Evolutionary conservation across 2,329 filamentous ascomycete species (phyloP).

Genomic region (Cytospora mali): DNA sequence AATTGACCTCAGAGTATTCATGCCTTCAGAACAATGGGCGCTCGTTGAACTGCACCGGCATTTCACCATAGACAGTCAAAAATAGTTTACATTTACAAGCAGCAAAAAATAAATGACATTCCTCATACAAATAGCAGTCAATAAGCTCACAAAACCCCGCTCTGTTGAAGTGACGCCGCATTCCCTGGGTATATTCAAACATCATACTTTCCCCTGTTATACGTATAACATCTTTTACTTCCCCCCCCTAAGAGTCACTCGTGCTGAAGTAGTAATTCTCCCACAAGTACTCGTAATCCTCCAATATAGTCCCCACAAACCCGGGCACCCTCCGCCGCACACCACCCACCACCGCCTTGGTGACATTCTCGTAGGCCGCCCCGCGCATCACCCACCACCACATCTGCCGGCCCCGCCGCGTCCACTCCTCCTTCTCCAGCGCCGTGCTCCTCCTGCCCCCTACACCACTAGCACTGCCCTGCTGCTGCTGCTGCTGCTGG

Average conservation of each 20-base stretch:
- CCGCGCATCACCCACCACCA: conserved; percentile 96
- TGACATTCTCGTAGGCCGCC: conserved; percentile 94
- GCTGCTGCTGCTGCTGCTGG: conserved; percentile 42
- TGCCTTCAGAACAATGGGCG: neutral
- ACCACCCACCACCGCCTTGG: conserved; percentile 71
- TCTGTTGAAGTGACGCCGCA: neutral
- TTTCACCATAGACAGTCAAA: too few relatives aligned
- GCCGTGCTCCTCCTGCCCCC: conserved; percentile 72
- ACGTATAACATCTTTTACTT: neutral
- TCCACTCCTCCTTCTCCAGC: conserved; percentile 87
- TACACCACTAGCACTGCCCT: conserved; percentile 39
- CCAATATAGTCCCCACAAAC: conserved; percentile 81
- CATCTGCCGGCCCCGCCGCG: conserved; percentile 84
- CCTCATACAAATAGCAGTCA: neutral
- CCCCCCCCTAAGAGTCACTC: conserved; percentile 38
- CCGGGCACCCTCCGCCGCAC: conserved; percentile 77
- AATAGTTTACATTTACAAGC: too few relatives aligned
- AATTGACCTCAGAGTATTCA: too few relatives aligned
- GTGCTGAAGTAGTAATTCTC: conserved; percentile 93
- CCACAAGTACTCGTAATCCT: conserved; percentile 98
- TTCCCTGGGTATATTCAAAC: neutral
- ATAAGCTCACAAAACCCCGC: neutral
- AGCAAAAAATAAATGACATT: neutral
- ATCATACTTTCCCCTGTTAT: neutral
- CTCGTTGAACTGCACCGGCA: neutral